phyloP scores from a whole-genome alignment of 2,329 filamentous ascomycete species.

The Furcasterigmium furcatum region DNA sequence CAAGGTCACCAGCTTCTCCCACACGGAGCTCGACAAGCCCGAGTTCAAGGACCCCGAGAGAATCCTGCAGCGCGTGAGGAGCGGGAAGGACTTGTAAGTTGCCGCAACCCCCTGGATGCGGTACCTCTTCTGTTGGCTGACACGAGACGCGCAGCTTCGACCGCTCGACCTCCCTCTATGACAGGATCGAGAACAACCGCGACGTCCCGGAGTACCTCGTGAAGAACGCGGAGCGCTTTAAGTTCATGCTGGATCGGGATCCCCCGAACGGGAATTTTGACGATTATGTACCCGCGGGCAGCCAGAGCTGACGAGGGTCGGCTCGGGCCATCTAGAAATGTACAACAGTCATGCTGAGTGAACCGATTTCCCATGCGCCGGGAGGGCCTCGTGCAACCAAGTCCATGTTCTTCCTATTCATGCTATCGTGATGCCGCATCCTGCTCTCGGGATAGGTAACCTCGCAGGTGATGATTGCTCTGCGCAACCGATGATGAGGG shows the following conservation, averaged over 20 bases:
- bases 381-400: too few relatives aligned
- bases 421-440: too few relatives aligned
- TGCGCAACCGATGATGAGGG: too few relatives aligned
- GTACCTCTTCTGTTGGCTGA: constrained; percentile 21
- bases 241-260: constrained; percentile 34
- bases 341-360: too few relatives aligned
- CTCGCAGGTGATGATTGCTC: too few relatives aligned
- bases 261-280: constrained; percentile 31
- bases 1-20: constrained; percentile 47
- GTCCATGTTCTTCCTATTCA: too few relatives aligned
- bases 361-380: too few relatives aligned
- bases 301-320: too few relatives aligned
- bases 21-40: constrained; percentile 31
- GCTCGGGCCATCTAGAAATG: too few relatives aligned
- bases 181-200: constrained; percentile 29
- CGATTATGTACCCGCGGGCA: too few relatives aligned
- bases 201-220: constrained; percentile 39
- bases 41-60: constrained; percentile 33
- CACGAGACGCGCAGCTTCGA: constrained; percentile 12
- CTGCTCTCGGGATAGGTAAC: too few relatives aligned
- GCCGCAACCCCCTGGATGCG: constrained; percentile 22
- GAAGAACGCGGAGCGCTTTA: constrained; percentile 24
- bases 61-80: constrained; percentile 36
- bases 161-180: constrained; percentile 10
- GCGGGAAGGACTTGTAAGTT: constrained; percentile 38